A percentile compares a stretch with the other conserved stretches of the same genome.
phyloP scores from a whole-genome alignment of 2,329 filamentous ascomycete genomes.

The Trichoderma polysporum region DNA sequence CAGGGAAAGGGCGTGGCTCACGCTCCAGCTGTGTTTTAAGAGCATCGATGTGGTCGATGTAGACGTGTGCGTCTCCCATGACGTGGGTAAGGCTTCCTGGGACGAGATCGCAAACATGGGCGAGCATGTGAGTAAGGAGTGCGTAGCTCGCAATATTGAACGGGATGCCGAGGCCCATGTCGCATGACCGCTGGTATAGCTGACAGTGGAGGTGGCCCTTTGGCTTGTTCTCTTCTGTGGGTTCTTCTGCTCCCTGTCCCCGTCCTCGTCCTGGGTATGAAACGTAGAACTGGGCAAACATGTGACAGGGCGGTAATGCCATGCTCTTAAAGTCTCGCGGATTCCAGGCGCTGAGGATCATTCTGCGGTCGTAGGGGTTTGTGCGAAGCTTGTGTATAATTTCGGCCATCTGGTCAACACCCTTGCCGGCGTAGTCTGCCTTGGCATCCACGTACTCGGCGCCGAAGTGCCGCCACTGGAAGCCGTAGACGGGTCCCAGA shows the following conservation, averaged over 20 bases:
- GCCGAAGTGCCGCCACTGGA: slow-evolving; percentile 98
- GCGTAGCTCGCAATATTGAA: slow-evolving; percentile 98
- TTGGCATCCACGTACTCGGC: slow-evolving; percentile 79
- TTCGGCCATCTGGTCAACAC: slow-evolving; percentile 89
- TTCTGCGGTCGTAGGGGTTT: slow-evolving; percentile 83
- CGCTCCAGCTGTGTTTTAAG: slow-evolving; percentile 76
- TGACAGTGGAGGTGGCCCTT: slow-evolving; percentile 80
- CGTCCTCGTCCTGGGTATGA: slow-evolving; percentile 57
- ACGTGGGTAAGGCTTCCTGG: slow-evolving; percentile 89
- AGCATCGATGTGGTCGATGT: slow-evolving; percentile 88
- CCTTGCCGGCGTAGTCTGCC: slow-evolving; percentile 81
- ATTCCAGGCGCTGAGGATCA: slow-evolving; percentile 94
- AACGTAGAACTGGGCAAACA: slow-evolving; percentile 97
- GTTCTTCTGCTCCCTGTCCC: slow-evolving; percentile 16
- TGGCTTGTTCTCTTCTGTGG: slow-evolving; percentile 35
- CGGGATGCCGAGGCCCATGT: slow-evolving; percentile 95
- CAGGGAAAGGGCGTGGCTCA: slow-evolving; percentile 79
- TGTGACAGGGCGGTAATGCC: slow-evolving; percentile 92
- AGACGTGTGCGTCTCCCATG: slow-evolving; percentile 98
- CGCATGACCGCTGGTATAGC: slow-evolving; percentile 90
- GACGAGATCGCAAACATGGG: slow-evolving; percentile 78
- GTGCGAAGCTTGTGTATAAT: slow-evolving; percentile 83
- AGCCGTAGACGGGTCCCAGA: slow-evolving; percentile 93
- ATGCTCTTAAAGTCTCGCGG: slow-evolving; percentile 80
- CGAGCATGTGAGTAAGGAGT: slow-evolving; percentile 91